Evolutionary conservation across 2,329 filamentous ascomycete genomes (phyloP).

Genomic region (Fusarium penzigii): DNA sequence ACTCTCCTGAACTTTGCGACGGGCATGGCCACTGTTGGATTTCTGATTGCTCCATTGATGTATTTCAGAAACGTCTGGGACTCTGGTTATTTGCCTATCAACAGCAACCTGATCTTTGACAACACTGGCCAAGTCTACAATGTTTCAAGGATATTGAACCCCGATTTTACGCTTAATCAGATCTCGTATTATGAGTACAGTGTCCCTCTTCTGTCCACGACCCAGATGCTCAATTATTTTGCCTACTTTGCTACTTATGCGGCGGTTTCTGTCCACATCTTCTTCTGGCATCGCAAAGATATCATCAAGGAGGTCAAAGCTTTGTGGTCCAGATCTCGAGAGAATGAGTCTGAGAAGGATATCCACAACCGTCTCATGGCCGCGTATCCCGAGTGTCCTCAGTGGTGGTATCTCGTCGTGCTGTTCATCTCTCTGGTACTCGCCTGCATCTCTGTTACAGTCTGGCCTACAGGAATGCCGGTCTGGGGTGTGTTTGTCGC

Average conservation of each 20-base stretch:
- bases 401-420: constrained; percentile 55
- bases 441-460: constrained; percentile 36
- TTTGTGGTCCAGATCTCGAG: constrained; percentile 29
- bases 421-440: constrained; percentile 48
- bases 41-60: constrained; percentile 50
- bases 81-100: constrained; percentile 56
- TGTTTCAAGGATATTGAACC: constrained; percentile 51
- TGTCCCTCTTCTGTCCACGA: constrained; percentile 52
- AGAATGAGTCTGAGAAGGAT: constrained; percentile 38
- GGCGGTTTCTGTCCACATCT: constrained; percentile 31
- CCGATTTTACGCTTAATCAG: constrained; percentile 50
- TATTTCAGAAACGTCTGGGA: constrained; percentile 49
- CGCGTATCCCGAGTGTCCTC: constrained; percentile 45
- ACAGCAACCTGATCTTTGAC: constrained; percentile 56
- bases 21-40: constrained; percentile 50
- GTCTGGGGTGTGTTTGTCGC: constrained; percentile 54
- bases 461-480: constrained; percentile 52
- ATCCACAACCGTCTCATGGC: constrained; percentile 37
- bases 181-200: constrained; percentile 52
- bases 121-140: constrained; percentile 56
- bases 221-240: constrained; percentile 41
- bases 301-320: constrained; percentile 29
- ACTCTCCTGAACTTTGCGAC: constrained; percentile 30
- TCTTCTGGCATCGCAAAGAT: constrained; percentile 34
- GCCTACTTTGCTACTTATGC: constrained; percentile 32